A percentile compares a stretch with the other conserved stretches of the same genome.
Conservation (phyloP, 2,329 filamentous ascomycete genomes). For the Verticillium zaregamsianum region DNA sequence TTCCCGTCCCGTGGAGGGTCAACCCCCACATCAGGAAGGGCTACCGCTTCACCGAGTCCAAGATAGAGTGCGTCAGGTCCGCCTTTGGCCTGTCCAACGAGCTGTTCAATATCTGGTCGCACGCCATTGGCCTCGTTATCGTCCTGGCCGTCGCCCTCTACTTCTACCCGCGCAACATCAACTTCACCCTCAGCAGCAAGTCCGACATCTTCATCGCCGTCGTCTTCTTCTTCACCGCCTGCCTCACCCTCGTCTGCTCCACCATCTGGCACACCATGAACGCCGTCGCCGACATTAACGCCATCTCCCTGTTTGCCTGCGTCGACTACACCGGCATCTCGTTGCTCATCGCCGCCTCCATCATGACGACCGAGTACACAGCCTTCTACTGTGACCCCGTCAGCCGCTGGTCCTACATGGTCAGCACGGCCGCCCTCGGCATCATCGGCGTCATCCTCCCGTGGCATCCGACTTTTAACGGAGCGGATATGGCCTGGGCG, state of each 20-base stretch:
- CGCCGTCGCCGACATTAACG: conserved; percentile 81
- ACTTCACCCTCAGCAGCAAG: conserved; percentile 83
- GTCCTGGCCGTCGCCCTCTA: conserved; percentile 89
- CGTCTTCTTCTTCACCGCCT: conserved; percentile 93
- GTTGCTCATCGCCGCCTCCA: conserved; percentile 87
- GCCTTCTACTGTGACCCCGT: conserved; percentile 96
- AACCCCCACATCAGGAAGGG: conserved; percentile 91
- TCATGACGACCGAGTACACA: conserved; percentile 97
- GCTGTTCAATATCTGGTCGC: conserved; percentile 96
- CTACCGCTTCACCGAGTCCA: conserved; percentile 91
- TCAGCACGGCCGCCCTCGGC: conserved; percentile 74
- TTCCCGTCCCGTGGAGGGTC: conserved; percentile 87
- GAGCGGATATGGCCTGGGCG: conserved; percentile 85
- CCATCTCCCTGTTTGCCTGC: conserved; percentile 93
- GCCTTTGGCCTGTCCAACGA: conserved; percentile 87
- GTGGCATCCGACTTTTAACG: conserved; percentile 95
- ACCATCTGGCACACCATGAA: conserved; percentile 99
- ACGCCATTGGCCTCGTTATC: conserved; percentile 82
- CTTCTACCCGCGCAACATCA: conserved; percentile 85
- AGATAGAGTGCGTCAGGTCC: conserved; percentile 81
- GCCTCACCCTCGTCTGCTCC: conserved; percentile 91
- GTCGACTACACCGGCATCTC: conserved; percentile 99
- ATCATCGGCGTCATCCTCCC: conserved; percentile 85
- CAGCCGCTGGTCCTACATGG: conserved; percentile 83
- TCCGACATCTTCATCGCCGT: conserved; percentile 87